Conservation (phyloP, 2,329 filamentous ascomycete species). For the Eutypa lata region DNA sequence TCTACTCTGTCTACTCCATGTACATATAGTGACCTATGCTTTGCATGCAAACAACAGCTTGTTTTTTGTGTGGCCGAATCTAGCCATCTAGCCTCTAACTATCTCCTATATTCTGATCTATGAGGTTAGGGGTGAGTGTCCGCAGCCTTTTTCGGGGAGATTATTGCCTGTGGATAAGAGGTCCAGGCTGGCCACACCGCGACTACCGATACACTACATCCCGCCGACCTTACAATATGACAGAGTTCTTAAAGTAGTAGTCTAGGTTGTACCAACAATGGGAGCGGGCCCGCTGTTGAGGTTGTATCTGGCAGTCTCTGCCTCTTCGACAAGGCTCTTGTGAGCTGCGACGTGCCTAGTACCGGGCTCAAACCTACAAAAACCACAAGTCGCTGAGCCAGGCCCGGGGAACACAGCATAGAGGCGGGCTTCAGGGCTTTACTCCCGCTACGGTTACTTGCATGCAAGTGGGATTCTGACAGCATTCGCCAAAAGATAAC, state of each 20-base stretch:
- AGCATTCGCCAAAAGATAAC: not conserved
- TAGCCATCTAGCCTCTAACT: too few species aligned
- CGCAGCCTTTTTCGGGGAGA: not conserved
- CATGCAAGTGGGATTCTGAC: not conserved
- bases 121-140: too few species aligned
- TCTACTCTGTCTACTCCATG: not conserved
- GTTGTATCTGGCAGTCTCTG: not conserved
- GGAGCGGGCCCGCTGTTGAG: not conserved
- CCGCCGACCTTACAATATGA: not conserved
- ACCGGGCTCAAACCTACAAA: not conserved
- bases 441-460: not conserved
- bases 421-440: not conserved
- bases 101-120: too few species aligned
- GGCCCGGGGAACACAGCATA: not conserved
- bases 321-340: not conserved
- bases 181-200: not conserved
- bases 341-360: not conserved
- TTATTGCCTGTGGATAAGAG: not conserved
- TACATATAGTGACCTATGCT: slow-evolving; percentile 5
- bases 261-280: not conserved
- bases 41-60: slow-evolving; percentile 21
- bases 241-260: not conserved
- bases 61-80: slow-evolving; percentile 16
- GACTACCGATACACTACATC: not conserved
- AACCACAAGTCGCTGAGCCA: not conserved